These are phyloP conservation scores for Prillingera fragicola DNA, from an alignment of 1,284 basidiomycete species.

Conservation along the genomic window DNA sequence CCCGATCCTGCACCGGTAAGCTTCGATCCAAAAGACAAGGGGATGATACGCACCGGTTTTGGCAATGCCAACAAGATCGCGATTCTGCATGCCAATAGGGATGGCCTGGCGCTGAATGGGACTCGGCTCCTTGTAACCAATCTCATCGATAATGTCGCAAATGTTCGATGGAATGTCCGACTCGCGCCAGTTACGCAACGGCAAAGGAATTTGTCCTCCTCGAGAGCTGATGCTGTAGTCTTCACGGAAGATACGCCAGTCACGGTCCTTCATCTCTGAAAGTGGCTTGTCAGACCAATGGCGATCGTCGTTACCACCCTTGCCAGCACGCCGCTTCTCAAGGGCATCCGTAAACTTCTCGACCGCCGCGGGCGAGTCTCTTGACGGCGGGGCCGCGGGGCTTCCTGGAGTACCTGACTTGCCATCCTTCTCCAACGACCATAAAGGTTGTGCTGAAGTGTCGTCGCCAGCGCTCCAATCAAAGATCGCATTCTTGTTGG, in stretches of 20 bases:
- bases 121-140: slow-evolving; percentile 95
- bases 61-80: slow-evolving; percentile 96
- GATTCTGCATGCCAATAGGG: slow-evolving; percentile 89
- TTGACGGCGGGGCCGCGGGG: not conserved
- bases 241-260: slow-evolving; percentile 98
- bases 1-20: slow-evolving; percentile 67
- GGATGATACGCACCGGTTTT: slow-evolving; percentile 67
- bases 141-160: slow-evolving; percentile 74
- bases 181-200: slow-evolving; percentile 86
- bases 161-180: slow-evolving; percentile 74
- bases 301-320: slow-evolving; percentile 76
- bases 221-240: slow-evolving; percentile 93
- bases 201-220: slow-evolving; percentile 86
- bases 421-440: not conserved
- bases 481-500: slow-evolving; percentile 92
- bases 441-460: slow-evolving; percentile 56
- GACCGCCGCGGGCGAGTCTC: slow-evolving; percentile 11
- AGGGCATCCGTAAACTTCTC: slow-evolving; percentile 57
- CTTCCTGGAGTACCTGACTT: not conserved
- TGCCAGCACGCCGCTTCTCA: slow-evolving; percentile 73
- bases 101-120: slow-evolving; percentile 98
- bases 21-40: not conserved
- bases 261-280: slow-evolving; percentile 90
- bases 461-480: slow-evolving; percentile 96
- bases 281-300: slow-evolving; percentile 98